Evolutionary conservation across 23 red algal species (phyloP).

Genomic region (Gracilariopsis chorda): DNA sequence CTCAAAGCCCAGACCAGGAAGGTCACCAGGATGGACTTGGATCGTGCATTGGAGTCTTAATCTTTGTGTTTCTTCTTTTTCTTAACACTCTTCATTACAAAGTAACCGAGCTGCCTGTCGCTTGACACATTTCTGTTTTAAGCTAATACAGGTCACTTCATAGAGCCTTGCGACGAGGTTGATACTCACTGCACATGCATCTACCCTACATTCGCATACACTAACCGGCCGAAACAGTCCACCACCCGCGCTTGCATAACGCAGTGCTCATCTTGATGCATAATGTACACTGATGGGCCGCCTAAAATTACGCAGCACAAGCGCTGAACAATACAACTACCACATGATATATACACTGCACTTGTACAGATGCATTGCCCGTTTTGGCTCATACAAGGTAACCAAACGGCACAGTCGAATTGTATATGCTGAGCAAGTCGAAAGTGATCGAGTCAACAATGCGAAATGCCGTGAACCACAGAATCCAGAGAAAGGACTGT

Average conservation of each 20-base stretch:
- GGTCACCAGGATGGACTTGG: conserved; percentile 35
- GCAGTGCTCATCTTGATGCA: too few species aligned
- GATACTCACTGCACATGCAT: too few species aligned
- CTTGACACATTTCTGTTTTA: too few species aligned
- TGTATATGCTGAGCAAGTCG: conserved; percentile 18
- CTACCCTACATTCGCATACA: too few species aligned
- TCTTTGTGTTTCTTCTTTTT: background rate
- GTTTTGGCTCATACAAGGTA: background rate
- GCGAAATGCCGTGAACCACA: conserved; percentile 49
- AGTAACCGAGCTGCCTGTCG: too few species aligned
- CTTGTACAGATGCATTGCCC: background rate
- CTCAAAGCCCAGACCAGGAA: conserved; percentile 37
- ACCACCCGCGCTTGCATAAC: too few species aligned
- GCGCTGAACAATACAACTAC: background rate
- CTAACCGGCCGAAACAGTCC: too few species aligned
- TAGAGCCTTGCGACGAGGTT: too few species aligned
- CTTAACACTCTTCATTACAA: too few species aligned
- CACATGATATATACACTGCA: background rate
- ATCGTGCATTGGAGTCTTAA: conserved; percentile 25
- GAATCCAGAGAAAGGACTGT: conserved; percentile 21
- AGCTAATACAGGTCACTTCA: too few species aligned
- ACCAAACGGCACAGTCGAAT: background rate
- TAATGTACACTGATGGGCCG: too few species aligned
- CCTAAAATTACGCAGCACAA: background rate
- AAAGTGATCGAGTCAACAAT: background rate